phyloP scores from a whole-genome alignment of 75 land plant species.

The Pinus tabuliformis region DNA sequence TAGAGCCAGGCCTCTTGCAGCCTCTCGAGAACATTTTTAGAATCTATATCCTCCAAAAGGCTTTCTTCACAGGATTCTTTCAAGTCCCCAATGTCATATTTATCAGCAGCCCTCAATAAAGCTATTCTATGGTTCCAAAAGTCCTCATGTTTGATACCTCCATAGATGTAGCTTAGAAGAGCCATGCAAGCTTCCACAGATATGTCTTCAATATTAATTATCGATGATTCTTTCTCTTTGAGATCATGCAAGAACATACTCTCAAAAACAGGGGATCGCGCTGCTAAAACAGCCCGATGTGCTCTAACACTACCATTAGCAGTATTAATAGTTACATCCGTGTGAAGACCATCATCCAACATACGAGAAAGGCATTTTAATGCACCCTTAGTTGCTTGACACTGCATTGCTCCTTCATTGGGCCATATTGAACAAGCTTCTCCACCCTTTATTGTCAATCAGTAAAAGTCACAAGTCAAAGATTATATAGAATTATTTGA shows the following conservation, averaged over 20 bases:
- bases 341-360: constrained; percentile 69
- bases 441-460: constrained; percentile 44
- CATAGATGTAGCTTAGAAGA: constrained; percentile 70
- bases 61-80: constrained; percentile 88
- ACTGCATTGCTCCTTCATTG: constrained; percentile 49
- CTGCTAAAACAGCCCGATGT: constrained; percentile 74
- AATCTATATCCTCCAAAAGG: constrained; percentile 73
- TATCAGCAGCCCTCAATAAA: constrained; percentile 72
- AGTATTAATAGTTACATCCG: constrained; percentile 75
- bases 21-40: constrained; percentile 77
- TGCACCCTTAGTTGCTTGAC: constrained; percentile 43
- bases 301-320: constrained; percentile 60
- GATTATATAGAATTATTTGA: neutral
- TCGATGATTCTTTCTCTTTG: constrained; percentile 77
- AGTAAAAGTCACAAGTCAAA: neutral
- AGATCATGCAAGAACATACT: constrained; percentile 81
- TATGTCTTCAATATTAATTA: constrained; percentile 74
- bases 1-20: constrained; percentile 80
- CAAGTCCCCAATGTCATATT: constrained; percentile 70
- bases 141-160: constrained; percentile 55
- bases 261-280: constrained; percentile 80
- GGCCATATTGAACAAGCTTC: constrained; percentile 68
- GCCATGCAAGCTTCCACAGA: constrained; percentile 61
- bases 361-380: constrained; percentile 65
- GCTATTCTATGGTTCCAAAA: constrained; percentile 76